Percentiles rank a stretch among this genome's conserved stretches.
phyloP scores from a whole-genome alignment of 768 basidiomycete genomes.

The Mycena filopes region DNA sequence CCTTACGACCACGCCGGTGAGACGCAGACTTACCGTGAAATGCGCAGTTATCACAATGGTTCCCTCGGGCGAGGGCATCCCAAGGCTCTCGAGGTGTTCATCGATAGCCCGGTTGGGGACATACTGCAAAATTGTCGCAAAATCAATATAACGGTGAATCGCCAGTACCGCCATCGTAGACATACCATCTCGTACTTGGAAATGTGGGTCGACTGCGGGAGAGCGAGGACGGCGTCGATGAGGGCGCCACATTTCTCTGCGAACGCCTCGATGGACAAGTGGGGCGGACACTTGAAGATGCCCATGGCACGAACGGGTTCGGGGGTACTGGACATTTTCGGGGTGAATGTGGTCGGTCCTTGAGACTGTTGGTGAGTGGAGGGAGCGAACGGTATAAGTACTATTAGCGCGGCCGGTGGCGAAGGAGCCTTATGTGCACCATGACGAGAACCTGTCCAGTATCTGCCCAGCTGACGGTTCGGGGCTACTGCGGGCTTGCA shows the following conservation, averaged over 20 bases:
- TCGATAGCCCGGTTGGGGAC: slow-evolving; percentile 1
- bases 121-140: not conserved
- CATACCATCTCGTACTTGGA: slow-evolving; percentile 6
- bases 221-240: not conserved
- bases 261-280: not conserved
- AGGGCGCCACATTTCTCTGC: not conserved
- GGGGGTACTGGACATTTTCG: no score
- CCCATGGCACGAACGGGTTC: slow-evolving; percentile 1
- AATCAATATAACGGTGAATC: not conserved
- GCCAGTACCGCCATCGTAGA: no score
- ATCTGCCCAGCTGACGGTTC: no score
- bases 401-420: no score
- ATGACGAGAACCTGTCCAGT: no score
- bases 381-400: no score
- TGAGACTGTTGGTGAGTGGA: no score
- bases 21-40: not conserved
- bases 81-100: slow-evolving; percentile 6
- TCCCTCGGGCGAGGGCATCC: not conserved
- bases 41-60: not conserved
- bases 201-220: not conserved
- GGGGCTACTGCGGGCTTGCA: no score
- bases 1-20: not conserved
- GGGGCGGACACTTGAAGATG: slow-evolving; percentile 3
- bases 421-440: no score
- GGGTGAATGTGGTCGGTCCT: no score